Evolutionary conservation across 345 rosid species (phyloP), one percentile per base, ranked within the genome.

Genomic region (Ceriops zippeliana): DNA sequence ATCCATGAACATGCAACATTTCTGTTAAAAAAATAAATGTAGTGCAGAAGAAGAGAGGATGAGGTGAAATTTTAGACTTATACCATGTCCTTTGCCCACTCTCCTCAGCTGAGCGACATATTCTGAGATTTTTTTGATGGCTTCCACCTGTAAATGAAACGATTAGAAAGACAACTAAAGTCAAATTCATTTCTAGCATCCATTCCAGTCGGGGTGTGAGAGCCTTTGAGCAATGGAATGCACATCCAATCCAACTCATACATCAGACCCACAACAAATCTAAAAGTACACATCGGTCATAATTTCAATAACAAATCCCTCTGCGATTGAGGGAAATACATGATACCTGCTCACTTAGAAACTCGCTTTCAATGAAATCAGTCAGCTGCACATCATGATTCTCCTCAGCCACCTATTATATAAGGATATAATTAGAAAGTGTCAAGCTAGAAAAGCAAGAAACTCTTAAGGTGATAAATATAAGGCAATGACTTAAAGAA

Each of bases 91-190:
- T 59, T 71, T 67, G 24, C 70, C 80, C 10, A 76, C 56, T 49
- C 80, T 72, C 67, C 80, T 68, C 73, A 76, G 69, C 69, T 71
- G 80, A 58, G 76, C 80, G 62, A 76, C 80, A 21, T 76, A 76
- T 67, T 71, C 76, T 35, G 80, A 76, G 57, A 76, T 71, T 30
- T 62, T 76, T 26, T 76, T 76, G 15, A 76, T 76, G 37, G 76
- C 72, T 2, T 76, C 73, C 46, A 76, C 80, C 80, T 71, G 27
- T 21, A 26, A 16, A 38, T 27, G n/a, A 19, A 1, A 6, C 32
- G 7, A 24, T 3, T 21, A 13, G 1, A 21, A 65, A 28, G 58
- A 42, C 4, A 61, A 21, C 20, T 51, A 26, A 56, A 11, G 19
- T 42, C 63, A 34, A 10, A 11, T 24, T 7, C 19, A 46, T 2